A percentile compares a stretch with the other conserved stretches of the same genome.
Evolutionary conservation across 345 rosid genomes (phyloP).

Genomic region (Heritiera fomes): DNA sequence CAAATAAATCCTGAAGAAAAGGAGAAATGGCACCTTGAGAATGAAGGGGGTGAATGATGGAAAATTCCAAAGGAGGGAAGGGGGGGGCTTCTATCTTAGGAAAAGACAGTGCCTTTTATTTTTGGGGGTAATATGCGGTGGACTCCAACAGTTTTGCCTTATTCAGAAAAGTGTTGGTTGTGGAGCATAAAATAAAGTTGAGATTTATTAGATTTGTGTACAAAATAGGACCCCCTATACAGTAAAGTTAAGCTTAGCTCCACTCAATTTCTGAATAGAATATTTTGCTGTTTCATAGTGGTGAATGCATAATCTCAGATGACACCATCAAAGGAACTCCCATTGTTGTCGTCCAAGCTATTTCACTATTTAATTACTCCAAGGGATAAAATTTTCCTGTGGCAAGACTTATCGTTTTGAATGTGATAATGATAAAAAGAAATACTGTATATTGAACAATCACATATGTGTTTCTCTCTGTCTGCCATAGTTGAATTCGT

Average conservation of each 20-base stretch:
- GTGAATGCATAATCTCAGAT: not conserved
- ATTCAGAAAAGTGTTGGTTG: not conserved
- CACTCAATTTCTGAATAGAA: not conserved
- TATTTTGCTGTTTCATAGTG: not conserved
- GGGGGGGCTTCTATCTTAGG: not conserved
- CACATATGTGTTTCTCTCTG: too few species aligned
- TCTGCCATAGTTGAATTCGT: too few species aligned
- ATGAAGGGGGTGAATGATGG: not conserved
- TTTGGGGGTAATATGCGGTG: not conserved
- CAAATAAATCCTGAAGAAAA: not conserved
- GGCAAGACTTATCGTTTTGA: not conserved
- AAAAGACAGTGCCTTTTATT: not conserved
- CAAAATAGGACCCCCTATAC: not conserved
- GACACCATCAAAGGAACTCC: not conserved
- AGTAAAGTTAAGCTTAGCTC: conserved; percentile 1
- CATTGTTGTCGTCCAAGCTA: not conserved
- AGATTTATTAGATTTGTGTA: not conserved
- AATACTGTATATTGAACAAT: too few species aligned
- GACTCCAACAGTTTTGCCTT: not conserved
- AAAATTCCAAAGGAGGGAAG: conserved; percentile 6
- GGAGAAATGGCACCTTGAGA: not conserved
- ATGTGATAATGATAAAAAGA: not conserved
- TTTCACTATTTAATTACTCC: not conserved
- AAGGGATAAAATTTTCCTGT: not conserved
- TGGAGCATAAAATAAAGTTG: conserved; percentile 6